Base-by-base conservation (phyloP, 805 yeast species). In the Candida montana region DNA sequence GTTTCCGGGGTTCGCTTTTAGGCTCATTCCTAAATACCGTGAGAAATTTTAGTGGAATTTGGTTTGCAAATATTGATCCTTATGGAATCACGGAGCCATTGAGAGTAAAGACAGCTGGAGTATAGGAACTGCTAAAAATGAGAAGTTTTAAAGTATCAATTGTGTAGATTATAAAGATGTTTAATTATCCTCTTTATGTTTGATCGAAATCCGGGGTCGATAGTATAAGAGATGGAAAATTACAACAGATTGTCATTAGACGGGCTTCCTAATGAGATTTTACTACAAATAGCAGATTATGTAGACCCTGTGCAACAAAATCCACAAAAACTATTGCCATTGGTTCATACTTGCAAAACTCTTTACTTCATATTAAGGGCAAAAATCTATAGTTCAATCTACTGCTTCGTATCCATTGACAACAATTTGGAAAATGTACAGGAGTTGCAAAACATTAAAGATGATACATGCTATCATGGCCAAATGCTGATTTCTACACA, bases 331-430 rank as follows among this genome's bases (percentile, higher is more conserved):
- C 23, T 50, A 11, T 33, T 41, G 1, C 43, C 42, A 1, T 36
- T 44, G 17, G 29, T 52, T 17, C 18, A 47, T 2, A 43, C 48
- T 1, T 50, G 48, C 27, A 47, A 36, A 31, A 37, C 39, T 12
- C 39, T 49, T 23, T 46, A 50, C 39, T 19, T 21, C 8, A 19
- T 35, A 2, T 40, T 37, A 19, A 43, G 51, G 19, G 32, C 41
- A 10, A 23, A 33, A 3, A 16, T 52, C 12, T 52, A 49, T 31
- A 21, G 33, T 4, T 35, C 45, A 11, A 52, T 52, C 15, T 42
- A 40, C 18, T 47, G 47, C 10, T 34, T 50, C 16, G 31, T 49
- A 15, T 43, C 48, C 10, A 39, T 48, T 8, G 54, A 45, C 30
- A 41, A 41, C 33, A 18, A 33, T 24, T 40, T 34, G 26, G 17